Conservation (phyloP, 768 basidiomycete species). For the Amanita polypyramis region DNA sequence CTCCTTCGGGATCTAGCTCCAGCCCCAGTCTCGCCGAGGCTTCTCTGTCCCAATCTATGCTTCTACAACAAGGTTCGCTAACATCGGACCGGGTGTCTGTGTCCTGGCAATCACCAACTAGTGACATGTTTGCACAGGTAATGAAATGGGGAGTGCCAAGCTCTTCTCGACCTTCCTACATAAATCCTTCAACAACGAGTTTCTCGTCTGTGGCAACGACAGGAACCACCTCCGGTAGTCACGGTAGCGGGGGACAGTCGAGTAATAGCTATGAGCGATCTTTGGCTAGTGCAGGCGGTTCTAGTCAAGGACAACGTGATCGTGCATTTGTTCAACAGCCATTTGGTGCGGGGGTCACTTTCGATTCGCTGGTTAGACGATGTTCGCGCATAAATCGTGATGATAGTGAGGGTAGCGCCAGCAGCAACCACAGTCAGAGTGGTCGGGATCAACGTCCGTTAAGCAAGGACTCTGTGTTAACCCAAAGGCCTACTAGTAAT, state of each 20-base stretch:
- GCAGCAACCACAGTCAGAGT: background rate
- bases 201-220: background rate
- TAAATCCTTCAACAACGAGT: background rate
- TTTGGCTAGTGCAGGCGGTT: background rate
- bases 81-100: background rate
- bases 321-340: constrained; percentile 34
- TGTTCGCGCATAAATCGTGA: constrained; percentile 20
- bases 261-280: background rate
- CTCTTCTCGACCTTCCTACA: background rate
- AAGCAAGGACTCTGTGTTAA: no score
- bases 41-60: background rate
- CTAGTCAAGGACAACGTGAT: background rate
- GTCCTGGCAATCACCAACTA: background rate
- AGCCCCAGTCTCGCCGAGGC: background rate
- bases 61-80: background rate
- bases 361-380: constrained; percentile 44
- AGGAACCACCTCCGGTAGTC: background rate
- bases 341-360: constrained; percentile 54
- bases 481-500: no score
- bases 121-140: constrained; percentile 7
- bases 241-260: background rate
- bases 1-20: no score
- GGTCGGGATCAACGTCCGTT: background rate
- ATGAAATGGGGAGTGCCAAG: constrained; percentile 2
- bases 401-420: background rate